phyloP scores from a whole-genome alignment of 2,329 filamentous ascomycete species.

The Diaporthe sp. region DNA sequence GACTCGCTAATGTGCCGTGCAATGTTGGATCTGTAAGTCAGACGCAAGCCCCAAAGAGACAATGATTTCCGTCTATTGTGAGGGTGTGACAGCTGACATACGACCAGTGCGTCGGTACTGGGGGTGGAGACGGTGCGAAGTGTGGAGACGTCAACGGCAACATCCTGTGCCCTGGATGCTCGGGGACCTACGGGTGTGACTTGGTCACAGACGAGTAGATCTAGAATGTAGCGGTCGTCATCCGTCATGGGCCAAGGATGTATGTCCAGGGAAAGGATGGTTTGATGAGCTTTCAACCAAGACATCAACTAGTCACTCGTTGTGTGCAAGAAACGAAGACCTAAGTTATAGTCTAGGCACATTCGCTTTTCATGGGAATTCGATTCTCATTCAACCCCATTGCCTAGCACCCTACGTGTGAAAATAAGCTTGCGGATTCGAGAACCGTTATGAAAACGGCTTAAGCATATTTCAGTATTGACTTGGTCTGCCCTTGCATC shows the following conservation, averaged over 20 bases:
- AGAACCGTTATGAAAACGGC: not conserved
- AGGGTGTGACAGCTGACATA: not conserved
- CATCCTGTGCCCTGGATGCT: not conserved
- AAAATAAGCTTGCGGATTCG: not conserved
- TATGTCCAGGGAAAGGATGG: not conserved
- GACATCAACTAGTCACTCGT: not conserved
- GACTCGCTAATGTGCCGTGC: not conserved
- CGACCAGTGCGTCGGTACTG: not conserved
- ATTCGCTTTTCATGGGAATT: not conserved
- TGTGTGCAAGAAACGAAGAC: not conserved
- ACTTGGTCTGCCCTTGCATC: too few relatives aligned
- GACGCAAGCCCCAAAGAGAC: not conserved
- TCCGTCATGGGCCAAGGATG: not conserved
- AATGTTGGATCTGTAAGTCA: constrained; percentile 1
- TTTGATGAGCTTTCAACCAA: not conserved
- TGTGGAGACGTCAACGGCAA: constrained; percentile 3
- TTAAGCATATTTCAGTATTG: too few relatives aligned
- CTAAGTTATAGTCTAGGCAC: not conserved
- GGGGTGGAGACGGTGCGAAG: not conserved
- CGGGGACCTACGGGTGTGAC: not conserved
- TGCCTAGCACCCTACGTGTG: not conserved
- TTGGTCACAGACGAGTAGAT: constrained; percentile 1
- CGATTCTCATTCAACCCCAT: not conserved
- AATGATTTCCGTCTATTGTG: not conserved
- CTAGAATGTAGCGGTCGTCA: not conserved